Evolutionary conservation across 2,329 filamentous ascomycete species (phyloP), one percentile per base, ranked within the genome.

Genomic region (Aspergillus sp.): DNA sequence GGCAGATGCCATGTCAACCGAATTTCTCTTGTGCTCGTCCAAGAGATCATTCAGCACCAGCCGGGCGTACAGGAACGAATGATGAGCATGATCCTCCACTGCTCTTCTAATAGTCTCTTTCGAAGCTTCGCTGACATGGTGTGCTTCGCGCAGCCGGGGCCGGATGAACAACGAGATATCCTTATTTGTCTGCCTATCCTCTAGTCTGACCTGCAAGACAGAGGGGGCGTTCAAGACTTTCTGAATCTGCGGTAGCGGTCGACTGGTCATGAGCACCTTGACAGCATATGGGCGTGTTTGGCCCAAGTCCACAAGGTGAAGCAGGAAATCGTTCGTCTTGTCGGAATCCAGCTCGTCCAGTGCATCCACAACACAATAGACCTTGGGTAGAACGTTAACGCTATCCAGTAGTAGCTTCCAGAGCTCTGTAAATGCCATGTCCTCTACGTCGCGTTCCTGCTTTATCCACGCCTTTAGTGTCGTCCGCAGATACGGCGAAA

Each of bases 301-400:
- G 0, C 74, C 76, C 1, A 81, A 62, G 0, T 62, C 51, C 1
- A 65, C 67, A 0, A 82, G 63, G 2, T 62, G 49, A 1, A 69
- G 52, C 2, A 81, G 56, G 30, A 81, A 78, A 0, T 60, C 48
- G 5, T 73, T 17, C 12, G 46, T 69, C n/a, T 64, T 52, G 7
- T 75, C 67, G 70, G 19, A 64, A 40, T 80, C 75, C 75, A 81
- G 80, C 62, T 82, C 79, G 57, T 82, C 80, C 5, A 81, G 65
- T 1, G 78, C 78, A 59, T 80, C 79, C 0, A 68, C 69, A 4
- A 82, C 68, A 30, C 73, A 76, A 47, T 76, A 80, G 0, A 70
- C 75, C 15, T 51, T 34, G 4, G n/a, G 24, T n/a, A 48, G n/a
- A 2, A 19, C 5, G 2, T 2, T 7, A 7, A 48, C 20, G 9